Base-by-base conservation (phyloP, 2,329 filamentous ascomycete species). In the Colletotrichum costaricense region DNA sequence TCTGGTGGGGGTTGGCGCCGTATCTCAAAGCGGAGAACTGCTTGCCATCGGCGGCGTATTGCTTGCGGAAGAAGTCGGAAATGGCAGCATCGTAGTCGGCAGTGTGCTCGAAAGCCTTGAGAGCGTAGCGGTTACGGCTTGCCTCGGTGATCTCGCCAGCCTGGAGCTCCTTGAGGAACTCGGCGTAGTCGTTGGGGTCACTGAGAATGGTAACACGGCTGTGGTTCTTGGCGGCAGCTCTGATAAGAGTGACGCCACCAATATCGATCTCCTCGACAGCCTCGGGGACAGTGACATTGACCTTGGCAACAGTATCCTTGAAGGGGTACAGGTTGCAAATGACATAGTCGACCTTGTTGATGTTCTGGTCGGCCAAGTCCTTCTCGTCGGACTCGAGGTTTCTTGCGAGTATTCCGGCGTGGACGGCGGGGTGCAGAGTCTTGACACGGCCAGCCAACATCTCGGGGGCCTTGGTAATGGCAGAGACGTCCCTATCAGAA, bases 241-340 rank as follows among this genome's bases (percentile, higher is more conserved):
- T 93, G 81, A 99, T 94, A 75, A 99, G 92, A 52, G 97, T 99
- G 65, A 99, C 97, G 79, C 97, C 97, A 77, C 95, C 97, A 81
- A 99, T 98, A 85, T 99, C 97, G 80, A 99, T 97, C 87, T 99
- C 97, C 86, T 99, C 97, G 52, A 99, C 96, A 64, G 97, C 97
- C 86, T 99, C 96, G 64, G 94, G 92, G 75, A 99, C 94, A 74
- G 96, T 98, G 80, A 99, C 97, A 80, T 98, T 97, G 87, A 97
- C 92, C 89, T 98, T 97, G 79, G 95, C 93, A 78, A 99, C 92
- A 38, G 97, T 99, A 83, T 98, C 95, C 88, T 98, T 98, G 92
- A 99, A 99, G 14, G 97, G 97, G 85, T 99, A 98, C 69, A 99
- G 90, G 87, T 99, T 99, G 93, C 97, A 98, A 82, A 99, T 93